phyloP scores from a whole-genome alignment of 129 eudicot genomes.

The Chrysanthemum lavandulifolium region DNA sequence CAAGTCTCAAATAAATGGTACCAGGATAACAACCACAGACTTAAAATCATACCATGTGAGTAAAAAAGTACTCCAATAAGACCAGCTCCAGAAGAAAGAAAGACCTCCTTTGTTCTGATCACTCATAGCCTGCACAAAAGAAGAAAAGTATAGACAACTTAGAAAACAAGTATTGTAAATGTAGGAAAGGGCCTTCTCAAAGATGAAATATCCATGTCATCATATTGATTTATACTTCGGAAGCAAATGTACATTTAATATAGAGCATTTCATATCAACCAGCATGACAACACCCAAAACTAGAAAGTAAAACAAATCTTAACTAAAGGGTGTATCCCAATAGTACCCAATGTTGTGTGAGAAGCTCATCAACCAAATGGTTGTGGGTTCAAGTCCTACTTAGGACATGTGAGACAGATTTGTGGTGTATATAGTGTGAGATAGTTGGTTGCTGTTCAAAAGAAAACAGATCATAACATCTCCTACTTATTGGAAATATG shows the following conservation, averaged over 20 bases:
- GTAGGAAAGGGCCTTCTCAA: not conserved
- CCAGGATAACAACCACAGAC: not conserved
- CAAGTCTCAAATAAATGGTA: conserved; percentile 12
- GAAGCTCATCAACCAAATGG: too few relatives aligned
- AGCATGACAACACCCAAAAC: not conserved
- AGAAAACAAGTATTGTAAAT: not conserved
- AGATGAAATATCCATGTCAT: not conserved
- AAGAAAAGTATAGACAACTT: not conserved
- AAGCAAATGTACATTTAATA: not conserved
- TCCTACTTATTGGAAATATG: too few relatives aligned
- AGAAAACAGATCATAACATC: too few relatives aligned
- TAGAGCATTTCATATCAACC: not conserved
- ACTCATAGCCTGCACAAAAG: conserved; percentile 58
- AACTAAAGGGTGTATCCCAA: too few relatives aligned
- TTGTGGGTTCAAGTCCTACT: too few relatives aligned
- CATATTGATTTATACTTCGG: too few relatives aligned
- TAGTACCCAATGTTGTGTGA: too few relatives aligned
- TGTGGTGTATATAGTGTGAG: too few relatives aligned
- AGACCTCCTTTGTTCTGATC: conserved; percentile 49
- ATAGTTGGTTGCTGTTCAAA: too few relatives aligned
- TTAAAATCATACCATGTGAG: conserved; percentile 68
- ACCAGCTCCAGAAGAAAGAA: conserved; percentile 90
- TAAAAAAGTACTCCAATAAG: conserved; percentile 95
- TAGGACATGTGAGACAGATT: too few relatives aligned
- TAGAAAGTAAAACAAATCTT: conserved; percentile 7